Evolutionary conservation across 2,329 filamentous ascomycete genomes (phyloP).

Genomic region (Cytospora mali): DNA sequence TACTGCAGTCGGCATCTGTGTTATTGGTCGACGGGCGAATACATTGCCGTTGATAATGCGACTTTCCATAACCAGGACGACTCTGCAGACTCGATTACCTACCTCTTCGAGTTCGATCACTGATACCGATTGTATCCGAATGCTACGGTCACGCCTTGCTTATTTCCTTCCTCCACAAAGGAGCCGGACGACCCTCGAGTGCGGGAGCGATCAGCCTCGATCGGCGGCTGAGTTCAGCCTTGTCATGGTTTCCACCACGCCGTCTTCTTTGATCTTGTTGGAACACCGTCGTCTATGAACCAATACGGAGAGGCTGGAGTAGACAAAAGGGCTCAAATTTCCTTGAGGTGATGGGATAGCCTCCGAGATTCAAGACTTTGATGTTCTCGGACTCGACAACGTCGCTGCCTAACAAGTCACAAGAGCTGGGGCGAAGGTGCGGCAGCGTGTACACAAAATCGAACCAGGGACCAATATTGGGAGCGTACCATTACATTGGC

Average conservation of each 20-base stretch:
- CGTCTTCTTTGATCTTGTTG: not conserved
- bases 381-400: not conserved
- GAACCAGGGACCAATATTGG: not conserved
- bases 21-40: conserved; percentile 4
- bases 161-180: not conserved
- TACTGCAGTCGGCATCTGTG: conserved; percentile 1
- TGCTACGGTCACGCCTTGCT: not conserved
- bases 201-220: not conserved
- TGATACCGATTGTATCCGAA: not conserved
- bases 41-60: conserved; percentile 2
- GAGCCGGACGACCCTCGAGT: not conserved
- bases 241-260: not conserved
- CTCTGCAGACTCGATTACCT: not conserved
- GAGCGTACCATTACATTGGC: not conserved
- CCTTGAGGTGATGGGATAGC: not conserved
- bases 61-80: not conserved
- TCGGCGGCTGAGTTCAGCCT: not conserved
- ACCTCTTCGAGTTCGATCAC: not conserved
- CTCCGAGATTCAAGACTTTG: not conserved
- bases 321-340: not conserved
- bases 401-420: not conserved
- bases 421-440: not conserved
- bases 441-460: not conserved
- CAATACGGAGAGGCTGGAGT: not conserved
- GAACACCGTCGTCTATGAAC: not conserved